Evolutionary conservation across 148 eudicot species (phyloP).

Genomic region (Cornus kousa): DNA sequence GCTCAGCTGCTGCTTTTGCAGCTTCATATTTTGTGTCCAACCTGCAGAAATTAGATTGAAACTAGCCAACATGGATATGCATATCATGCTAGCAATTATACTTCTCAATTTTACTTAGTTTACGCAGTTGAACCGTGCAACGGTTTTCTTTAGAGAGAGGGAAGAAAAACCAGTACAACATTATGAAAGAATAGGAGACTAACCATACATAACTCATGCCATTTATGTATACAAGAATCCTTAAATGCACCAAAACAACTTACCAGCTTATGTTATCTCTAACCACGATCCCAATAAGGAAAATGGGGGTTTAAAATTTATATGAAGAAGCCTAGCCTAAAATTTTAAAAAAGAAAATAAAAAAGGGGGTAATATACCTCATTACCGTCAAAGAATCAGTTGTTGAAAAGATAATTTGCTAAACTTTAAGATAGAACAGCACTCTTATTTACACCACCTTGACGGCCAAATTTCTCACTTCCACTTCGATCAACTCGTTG

Average conservation of each 20-base stretch:
- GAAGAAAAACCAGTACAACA: no score
- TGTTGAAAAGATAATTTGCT: neutral
- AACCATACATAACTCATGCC: neutral
- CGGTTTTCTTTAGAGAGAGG: neutral
- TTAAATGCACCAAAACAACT: constrained; percentile 14
- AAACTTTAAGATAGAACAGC: constrained; percentile 5
- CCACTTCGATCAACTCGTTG: constrained; percentile 51
- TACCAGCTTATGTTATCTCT: constrained; percentile 5
- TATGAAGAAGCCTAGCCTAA: neutral
- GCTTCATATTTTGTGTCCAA: no score
- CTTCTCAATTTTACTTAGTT: no score
- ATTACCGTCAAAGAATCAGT: constrained; percentile 8
- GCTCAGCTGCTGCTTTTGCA: no score
- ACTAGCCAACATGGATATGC: no score
- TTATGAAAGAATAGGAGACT: no score
- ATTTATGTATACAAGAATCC: constrained; percentile 12
- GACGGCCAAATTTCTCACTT: constrained; percentile 25
- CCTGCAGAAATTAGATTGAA: no score
- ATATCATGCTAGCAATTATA: no score
- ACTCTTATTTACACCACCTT: constrained; percentile 21
- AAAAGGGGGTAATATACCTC: neutral
- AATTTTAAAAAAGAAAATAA: no score
- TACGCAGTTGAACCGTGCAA: no score
- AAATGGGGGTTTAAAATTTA: neutral
- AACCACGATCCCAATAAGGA: neutral